phyloP scores from a whole-genome alignment of 208 protist genomes.

The Histomonas meleagridis region DNA sequence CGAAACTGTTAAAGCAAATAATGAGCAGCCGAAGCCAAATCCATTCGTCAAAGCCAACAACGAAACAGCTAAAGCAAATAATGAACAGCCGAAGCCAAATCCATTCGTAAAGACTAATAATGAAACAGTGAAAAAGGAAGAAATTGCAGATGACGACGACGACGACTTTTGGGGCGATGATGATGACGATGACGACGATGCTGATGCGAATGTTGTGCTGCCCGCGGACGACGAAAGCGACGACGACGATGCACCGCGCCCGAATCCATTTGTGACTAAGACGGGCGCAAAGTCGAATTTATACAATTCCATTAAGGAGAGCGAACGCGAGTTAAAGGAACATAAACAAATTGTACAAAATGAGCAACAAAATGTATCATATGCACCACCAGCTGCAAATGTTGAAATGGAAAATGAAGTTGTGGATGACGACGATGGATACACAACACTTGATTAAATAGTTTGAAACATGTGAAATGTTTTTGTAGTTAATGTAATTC shows the following conservation, averaged over 20 bases:
- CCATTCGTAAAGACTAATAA: not conserved
- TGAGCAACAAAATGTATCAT: too few relatives aligned
- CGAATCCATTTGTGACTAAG: not conserved
- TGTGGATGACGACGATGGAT: too few relatives aligned
- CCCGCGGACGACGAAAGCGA: not conserved
- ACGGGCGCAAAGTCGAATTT: too few relatives aligned
- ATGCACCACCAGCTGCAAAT: too few relatives aligned
- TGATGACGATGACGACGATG: not conserved
- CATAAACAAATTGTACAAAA: too few relatives aligned
- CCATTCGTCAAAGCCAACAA: not conserved
- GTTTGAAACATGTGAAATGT: too few relatives aligned
- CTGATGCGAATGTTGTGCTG: not conserved
- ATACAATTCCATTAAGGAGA: too few relatives aligned
- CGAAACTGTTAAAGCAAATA: not conserved
- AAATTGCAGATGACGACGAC: not conserved
- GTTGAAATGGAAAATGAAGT: too few relatives aligned
- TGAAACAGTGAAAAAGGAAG: too few relatives aligned
- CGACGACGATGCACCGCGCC: not conserved
- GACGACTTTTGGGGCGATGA: constrained; percentile 2
- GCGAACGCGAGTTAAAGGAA: too few relatives aligned
- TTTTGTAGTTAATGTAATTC: too few relatives aligned
- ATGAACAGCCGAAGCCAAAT: not conserved
- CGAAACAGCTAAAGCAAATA: not conserved
- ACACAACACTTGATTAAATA: too few relatives aligned
- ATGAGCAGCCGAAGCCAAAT: not conserved